phyloP scores from a whole-genome alignment of 176 grass and related monocot genomes.

The Eleusine coracana region DNA sequence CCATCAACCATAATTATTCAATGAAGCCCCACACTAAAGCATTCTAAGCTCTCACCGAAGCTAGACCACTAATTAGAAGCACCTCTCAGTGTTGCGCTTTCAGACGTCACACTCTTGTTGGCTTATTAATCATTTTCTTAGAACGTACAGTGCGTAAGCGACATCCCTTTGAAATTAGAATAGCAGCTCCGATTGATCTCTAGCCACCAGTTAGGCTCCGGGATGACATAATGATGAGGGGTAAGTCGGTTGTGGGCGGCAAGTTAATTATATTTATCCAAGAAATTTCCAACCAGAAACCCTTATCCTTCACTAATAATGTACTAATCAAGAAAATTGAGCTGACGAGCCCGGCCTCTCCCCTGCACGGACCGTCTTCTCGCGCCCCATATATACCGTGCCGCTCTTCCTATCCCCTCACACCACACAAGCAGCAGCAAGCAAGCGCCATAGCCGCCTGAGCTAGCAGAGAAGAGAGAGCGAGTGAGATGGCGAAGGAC shows the following conservation, averaged over 20 bases:
- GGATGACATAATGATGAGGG: constrained; percentile 54
- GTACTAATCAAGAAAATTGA: constrained; percentile 32
- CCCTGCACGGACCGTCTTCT: constrained; percentile 20
- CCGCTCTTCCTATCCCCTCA: constrained; percentile 21
- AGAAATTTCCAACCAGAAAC: constrained; percentile 26
- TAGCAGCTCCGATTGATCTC: constrained; percentile 32
- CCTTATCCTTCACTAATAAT: constrained; percentile 33
- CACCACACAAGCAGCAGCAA: constrained; percentile 40
- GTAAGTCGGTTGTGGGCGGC: constrained; percentile 74
- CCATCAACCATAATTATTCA: neutral
- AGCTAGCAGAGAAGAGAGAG: neutral
- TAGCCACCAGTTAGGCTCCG: constrained; percentile 35
- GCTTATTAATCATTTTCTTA: neutral
- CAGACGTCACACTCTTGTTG: constrained; percentile 1
- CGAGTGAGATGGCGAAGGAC: constrained; percentile 69
- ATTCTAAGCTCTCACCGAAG: neutral
- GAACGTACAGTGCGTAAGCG: constrained; percentile 33
- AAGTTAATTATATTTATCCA: constrained; percentile 47
- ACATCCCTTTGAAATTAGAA: constrained; percentile 19
- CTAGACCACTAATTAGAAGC: constrained; percentile 13
- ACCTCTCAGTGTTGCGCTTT: neutral
- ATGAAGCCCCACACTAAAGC: neutral
- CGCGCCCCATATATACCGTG: constrained; percentile 53
- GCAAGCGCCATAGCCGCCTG: constrained; percentile 3
- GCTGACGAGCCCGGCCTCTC: constrained; percentile 33